Percentiles rank a stretch among this genome's conserved stretches.
Conservation (phyloP, 179 eudicot species). For the Vitellaria paradoxa region DNA sequence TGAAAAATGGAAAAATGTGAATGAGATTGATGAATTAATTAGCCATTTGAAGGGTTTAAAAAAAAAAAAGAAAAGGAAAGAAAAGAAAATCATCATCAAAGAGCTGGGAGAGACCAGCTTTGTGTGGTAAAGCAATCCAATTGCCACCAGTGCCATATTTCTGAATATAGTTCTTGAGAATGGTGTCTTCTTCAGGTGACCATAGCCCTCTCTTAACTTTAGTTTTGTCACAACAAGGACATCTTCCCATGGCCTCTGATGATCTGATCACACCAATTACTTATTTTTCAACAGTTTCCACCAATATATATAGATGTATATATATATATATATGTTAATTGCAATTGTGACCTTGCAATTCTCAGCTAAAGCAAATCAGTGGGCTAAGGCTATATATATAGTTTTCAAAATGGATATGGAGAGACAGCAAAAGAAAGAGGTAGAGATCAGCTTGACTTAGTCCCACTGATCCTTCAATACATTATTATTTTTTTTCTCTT, state of each 20-base stretch:
- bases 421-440: neutral
- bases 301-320: too few relatives aligned
- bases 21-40: too few relatives aligned
- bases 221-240: conserved; percentile 68
- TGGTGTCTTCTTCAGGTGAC: conserved; percentile 60
- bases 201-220: conserved; percentile 67
- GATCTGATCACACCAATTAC: too few relatives aligned
- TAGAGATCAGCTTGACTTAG: neutral
- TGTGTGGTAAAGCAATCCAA: conserved; percentile 59
- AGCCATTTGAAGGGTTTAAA: neutral
- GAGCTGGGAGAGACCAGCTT: conserved; percentile 37
- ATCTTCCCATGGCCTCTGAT: conserved; percentile 46
- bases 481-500: neutral
- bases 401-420: neutral
- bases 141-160: conserved; percentile 53
- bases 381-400: neutral
- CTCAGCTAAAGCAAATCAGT: neutral
- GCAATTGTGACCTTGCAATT: too few relatives aligned
- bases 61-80: neutral
- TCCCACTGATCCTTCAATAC: too few relatives aligned
- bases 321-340: too few relatives aligned
- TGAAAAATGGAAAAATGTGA: too few relatives aligned
- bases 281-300: too few relatives aligned
- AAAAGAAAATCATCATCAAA: too few relatives aligned
- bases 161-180: conserved; percentile 39